phyloP scores from a whole-genome alignment of 305 asterid species.

The Stenogyne calaminthoides region DNA sequence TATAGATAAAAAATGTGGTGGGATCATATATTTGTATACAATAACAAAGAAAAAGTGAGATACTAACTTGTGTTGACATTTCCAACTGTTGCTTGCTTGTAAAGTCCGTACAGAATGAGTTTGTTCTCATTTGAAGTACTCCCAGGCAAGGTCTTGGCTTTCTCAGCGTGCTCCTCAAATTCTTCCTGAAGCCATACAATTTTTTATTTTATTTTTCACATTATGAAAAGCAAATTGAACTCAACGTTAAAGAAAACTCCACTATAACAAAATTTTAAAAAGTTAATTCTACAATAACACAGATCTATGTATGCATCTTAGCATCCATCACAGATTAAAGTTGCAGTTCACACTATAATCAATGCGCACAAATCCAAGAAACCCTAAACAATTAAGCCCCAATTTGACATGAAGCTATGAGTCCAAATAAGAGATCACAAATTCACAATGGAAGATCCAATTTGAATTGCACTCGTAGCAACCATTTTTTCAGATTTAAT shows the following conservation, averaged over 20 bases:
- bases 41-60: constrained; percentile 11
- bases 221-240: constrained; percentile 7
- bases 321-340: constrained; percentile 5
- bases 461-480: not conserved
- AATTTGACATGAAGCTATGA: too few relatives aligned
- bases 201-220: not conserved
- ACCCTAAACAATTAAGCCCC: constrained; percentile 3
- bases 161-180: constrained; percentile 84
- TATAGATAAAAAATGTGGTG: not conserved
- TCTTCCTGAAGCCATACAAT: constrained; percentile 63
- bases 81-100: constrained; percentile 83
- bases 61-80: constrained; percentile 72
- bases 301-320: not conserved
- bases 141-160: constrained; percentile 86
- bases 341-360: not conserved
- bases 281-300: not conserved
- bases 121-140: constrained; percentile 70
- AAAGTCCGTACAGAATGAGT: constrained; percentile 84
- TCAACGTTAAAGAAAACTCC: not conserved
- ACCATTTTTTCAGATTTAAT: constrained; percentile 25
- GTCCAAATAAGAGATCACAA: not conserved
- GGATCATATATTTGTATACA: not conserved
- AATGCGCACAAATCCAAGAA: not conserved
- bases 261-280: not conserved
- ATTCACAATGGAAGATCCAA: not conserved